phyloP scores from a whole-genome alignment of 129 eudicot genomes.

The Glebionis coronaria region DNA sequence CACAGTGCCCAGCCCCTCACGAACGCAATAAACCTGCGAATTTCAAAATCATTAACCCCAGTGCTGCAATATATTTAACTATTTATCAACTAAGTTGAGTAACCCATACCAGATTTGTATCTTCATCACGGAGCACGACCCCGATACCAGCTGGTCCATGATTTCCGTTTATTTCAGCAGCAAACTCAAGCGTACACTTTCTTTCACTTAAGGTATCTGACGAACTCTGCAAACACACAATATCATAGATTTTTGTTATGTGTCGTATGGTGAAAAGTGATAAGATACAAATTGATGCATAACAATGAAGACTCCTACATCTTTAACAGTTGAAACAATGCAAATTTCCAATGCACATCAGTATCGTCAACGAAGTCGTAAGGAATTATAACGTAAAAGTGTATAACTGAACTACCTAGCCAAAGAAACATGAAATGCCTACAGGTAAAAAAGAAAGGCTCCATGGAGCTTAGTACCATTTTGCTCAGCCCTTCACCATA shows the following conservation, averaged over 20 bases:
- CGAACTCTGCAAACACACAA: too few species aligned
- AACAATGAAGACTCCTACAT: conserved; percentile 6
- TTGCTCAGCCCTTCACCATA: neutral
- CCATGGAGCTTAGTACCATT: neutral
- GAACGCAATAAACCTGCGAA: neutral
- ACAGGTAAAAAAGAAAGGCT: neutral
- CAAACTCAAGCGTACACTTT: neutral
- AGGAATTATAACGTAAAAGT: neutral
- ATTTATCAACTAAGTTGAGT: neutral
- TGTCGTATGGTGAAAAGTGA: neutral
- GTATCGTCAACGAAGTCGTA: neutral
- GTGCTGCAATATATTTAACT: neutral
- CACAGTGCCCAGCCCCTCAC: neutral
- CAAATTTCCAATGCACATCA: neutral
- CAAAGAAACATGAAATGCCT: neutral
- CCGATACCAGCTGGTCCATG: neutral
- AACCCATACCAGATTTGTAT: neutral
- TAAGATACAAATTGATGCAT: neutral
- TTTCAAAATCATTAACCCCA: neutral
- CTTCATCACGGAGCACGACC: neutral
- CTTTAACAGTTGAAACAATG: neutral
- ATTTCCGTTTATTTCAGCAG: neutral
- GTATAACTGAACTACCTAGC: neutral
- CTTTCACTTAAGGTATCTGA: neutral
- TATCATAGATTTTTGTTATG: neutral